Evolutionary conservation across 2,329 filamentous ascomycete genomes (phyloP).

Genomic region (Monosporascus sp.): DNA sequence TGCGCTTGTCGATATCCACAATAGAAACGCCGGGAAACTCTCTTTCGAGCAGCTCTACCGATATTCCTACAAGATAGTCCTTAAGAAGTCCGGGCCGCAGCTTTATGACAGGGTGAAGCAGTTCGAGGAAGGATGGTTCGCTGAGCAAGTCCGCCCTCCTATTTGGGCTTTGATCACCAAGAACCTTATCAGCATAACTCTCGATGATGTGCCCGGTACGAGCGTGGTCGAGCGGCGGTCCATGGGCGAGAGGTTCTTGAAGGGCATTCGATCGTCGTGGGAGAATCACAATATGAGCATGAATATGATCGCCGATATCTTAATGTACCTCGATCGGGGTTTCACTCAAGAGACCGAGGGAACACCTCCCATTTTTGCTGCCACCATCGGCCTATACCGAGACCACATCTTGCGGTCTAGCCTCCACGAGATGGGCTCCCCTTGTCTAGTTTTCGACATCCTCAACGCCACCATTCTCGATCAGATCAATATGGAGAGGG

Average conservation of each 20-base stretch:
- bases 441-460: constrained; percentile 61
- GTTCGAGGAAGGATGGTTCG: constrained; percentile 80
- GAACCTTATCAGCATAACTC: constrained; percentile 56
- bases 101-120: constrained; percentile 76
- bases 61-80: constrained; percentile 86
- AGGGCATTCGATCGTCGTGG: constrained; percentile 72
- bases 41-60: constrained; percentile 96
- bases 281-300: constrained; percentile 86
- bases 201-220: constrained; percentile 50
- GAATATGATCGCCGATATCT: constrained; percentile 93
- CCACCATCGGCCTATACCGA: constrained; percentile 82
- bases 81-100: constrained; percentile 77
- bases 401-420: constrained; percentile 71
- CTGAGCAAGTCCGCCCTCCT: constrained; percentile 62
- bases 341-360: constrained; percentile 63
- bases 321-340: constrained; percentile 95
- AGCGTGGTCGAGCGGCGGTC: constrained; percentile 74
- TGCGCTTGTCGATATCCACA: constrained; percentile 83
- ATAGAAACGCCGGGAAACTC: constrained; percentile 80
- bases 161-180: constrained; percentile 68
- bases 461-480: constrained; percentile 80
- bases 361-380: constrained; percentile 72
- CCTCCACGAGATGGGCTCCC: constrained; percentile 37
- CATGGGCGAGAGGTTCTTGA: constrained; percentile 78
- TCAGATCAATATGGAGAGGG: constrained; percentile 86